Evolutionary conservation across 768 basidiomycete species (phyloP).

Genomic region (Amylocystis lapponica): DNA sequence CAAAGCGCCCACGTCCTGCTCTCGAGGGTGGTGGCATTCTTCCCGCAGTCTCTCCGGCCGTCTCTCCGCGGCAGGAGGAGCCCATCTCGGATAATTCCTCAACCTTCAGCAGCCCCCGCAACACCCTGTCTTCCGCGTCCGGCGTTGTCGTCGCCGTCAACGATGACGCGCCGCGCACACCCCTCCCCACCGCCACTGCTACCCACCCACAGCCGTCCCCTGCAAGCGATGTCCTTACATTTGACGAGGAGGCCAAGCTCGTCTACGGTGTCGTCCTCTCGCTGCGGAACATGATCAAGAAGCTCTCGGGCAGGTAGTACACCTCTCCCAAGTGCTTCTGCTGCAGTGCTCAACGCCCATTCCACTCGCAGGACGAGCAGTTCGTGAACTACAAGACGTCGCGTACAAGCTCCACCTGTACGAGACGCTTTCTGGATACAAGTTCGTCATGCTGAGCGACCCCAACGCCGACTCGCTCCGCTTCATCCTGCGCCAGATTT

Average conservation of each 20-base stretch:
- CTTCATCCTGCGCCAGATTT: constrained; percentile 80
- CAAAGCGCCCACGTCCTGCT: constrained; percentile 66
- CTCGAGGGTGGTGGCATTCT: constrained; percentile 67
- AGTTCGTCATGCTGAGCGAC: constrained; percentile 92
- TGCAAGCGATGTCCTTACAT: constrained; percentile 62
- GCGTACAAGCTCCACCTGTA: constrained; percentile 90
- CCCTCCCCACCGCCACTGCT: constrained; percentile 28
- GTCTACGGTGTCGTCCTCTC: constrained; percentile 95
- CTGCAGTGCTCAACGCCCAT: background rate
- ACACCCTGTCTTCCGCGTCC: constrained; percentile 57
- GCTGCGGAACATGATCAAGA: constrained; percentile 91
- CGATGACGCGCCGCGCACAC: constrained; percentile 32
- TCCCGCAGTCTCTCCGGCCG: constrained; percentile 72
- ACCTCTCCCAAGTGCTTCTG: background rate
- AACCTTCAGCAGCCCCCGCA: constrained; percentile 50
- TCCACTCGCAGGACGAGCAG: constrained; percentile 66
- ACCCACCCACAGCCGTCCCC: constrained; percentile 24
- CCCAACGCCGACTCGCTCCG: constrained; percentile 79
- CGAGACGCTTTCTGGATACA: constrained; percentile 89
- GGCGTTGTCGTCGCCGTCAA: constrained; percentile 64
- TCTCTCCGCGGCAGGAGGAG: constrained; percentile 31
- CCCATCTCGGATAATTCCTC: constrained; percentile 28
- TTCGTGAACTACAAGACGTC: constrained; percentile 91
- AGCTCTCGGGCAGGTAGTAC: constrained; percentile 76
- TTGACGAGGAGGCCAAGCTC: constrained; percentile 96